Evolutionary conservation across 148 eudicot species (phyloP).

Genomic region (Nyssa sinensis): DNA sequence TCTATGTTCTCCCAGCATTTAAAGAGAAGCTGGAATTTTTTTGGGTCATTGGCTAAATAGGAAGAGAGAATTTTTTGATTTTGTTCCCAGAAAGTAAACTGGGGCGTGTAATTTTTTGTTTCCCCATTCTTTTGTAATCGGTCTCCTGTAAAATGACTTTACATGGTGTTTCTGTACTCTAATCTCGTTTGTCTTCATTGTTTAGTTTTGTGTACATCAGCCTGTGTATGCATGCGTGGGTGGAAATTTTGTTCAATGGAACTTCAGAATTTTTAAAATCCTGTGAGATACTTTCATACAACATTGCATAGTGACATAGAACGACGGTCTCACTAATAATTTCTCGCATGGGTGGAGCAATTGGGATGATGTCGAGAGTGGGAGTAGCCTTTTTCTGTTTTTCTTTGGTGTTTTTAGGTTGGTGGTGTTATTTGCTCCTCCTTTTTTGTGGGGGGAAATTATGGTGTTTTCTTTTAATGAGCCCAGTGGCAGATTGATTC

Average conservation of each 20-base stretch:
- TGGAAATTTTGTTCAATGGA: background rate
- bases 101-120: background rate
- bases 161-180: background rate
- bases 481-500: too few species aligned
- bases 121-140: constrained; percentile 1
- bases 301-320: too few species aligned
- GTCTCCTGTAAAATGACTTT: background rate
- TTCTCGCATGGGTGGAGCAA: too few species aligned
- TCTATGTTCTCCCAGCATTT: background rate
- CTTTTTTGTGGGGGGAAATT: too few species aligned
- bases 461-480: too few species aligned
- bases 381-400: too few species aligned
- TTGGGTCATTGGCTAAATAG: background rate
- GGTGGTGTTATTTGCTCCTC: too few species aligned
- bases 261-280: background rate
- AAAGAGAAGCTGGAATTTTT: background rate
- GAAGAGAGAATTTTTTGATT: background rate
- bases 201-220: background rate
- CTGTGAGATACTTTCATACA: too few species aligned
- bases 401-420: too few species aligned
- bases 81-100: background rate
- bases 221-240: background rate
- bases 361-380: too few species aligned
- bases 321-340: too few species aligned
- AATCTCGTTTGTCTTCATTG: background rate